Conservation (phyloP, 257 asterid genomes). For the Gynochthodes officinalis region DNA sequence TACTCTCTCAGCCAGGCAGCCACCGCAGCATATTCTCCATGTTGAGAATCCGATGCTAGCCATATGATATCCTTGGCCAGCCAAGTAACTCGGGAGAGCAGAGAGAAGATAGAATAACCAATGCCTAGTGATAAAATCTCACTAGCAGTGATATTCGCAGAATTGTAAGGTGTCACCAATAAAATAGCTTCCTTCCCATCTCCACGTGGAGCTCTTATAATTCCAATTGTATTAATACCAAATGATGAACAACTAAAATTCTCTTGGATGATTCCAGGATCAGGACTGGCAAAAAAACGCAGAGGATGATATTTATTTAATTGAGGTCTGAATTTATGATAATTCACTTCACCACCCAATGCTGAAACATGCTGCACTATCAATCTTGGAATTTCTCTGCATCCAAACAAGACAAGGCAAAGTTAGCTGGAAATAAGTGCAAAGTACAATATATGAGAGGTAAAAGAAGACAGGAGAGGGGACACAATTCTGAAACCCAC, state of each 20-base stretch:
- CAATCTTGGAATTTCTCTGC: conserved; percentile 65
- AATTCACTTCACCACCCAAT: conserved; percentile 85
- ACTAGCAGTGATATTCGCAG: conserved; percentile 47
- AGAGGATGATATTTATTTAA: conserved; percentile 57
- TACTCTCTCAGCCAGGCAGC: conserved; percentile 88
- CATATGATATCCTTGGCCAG: conserved; percentile 93
- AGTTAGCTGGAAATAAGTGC: neutral
- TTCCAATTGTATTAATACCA: conserved; percentile 81
- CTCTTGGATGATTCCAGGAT: conserved; percentile 43
- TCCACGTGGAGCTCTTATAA: conserved; percentile 89
- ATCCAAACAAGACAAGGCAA: conserved; percentile 23
- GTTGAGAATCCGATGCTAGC: conserved; percentile 90
- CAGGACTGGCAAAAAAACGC: conserved; percentile 74
- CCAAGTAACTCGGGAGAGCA: conserved; percentile 89
- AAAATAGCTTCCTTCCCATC: conserved; percentile 98
- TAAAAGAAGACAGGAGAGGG: no score
- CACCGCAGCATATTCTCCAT: conserved; percentile 87
- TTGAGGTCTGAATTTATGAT: conserved; percentile 68
- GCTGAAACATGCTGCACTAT: conserved; percentile 59
- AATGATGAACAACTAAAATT: conserved; percentile 58
- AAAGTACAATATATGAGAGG: neutral
- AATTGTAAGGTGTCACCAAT: conserved; percentile 85
- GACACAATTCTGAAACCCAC: neutral
- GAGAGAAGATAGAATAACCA: conserved; percentile 76
- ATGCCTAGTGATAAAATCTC: conserved; percentile 90